Evolutionary conservation across 179 eudicot genomes (phyloP).

Genomic region (Corrigiola litoralis): DNA sequence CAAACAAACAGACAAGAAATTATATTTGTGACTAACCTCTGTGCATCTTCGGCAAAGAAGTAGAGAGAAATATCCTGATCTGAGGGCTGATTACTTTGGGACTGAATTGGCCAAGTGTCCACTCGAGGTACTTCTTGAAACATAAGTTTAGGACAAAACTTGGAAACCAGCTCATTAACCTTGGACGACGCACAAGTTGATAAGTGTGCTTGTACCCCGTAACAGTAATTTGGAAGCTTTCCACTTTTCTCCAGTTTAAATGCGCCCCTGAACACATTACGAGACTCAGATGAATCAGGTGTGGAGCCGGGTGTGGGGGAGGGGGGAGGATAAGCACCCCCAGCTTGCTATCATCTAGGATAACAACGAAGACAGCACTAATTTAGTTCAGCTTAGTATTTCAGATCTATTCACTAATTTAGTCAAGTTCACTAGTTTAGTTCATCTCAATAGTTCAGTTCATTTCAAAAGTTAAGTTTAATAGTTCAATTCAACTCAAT

Average conservation of each 20-base stretch:
- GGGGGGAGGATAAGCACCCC: background rate
- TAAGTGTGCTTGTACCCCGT: conserved; percentile 39
- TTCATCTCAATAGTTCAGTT: too few relatives aligned
- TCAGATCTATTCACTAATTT: too few relatives aligned
- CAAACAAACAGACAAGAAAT: background rate
- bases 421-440: too few relatives aligned
- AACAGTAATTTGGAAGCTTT: conserved; percentile 20
- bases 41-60: conserved; percentile 45
- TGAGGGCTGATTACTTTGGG: conserved; percentile 20
- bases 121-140: conserved; percentile 24
- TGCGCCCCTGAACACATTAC: conserved; percentile 26
- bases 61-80: conserved; percentile 41
- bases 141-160: conserved; percentile 25
- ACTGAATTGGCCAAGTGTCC: conserved; percentile 34
- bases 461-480: too few relatives aligned
- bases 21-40: conserved; percentile 25
- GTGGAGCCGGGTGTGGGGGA: background rate
- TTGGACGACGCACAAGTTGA: conserved; percentile 33
- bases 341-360: too few relatives aligned
- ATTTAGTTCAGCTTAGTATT: too few relatives aligned
- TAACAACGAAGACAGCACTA: too few relatives aligned
- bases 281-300: background rate
- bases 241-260: conserved; percentile 34
- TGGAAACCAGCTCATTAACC: conserved; percentile 25
- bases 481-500: too few relatives aligned